These are phyloP conservation scores for Schwanniomyces vanrijiae DNA, from an alignment of 805 yeast species.

Conservation along the genomic window DNA sequence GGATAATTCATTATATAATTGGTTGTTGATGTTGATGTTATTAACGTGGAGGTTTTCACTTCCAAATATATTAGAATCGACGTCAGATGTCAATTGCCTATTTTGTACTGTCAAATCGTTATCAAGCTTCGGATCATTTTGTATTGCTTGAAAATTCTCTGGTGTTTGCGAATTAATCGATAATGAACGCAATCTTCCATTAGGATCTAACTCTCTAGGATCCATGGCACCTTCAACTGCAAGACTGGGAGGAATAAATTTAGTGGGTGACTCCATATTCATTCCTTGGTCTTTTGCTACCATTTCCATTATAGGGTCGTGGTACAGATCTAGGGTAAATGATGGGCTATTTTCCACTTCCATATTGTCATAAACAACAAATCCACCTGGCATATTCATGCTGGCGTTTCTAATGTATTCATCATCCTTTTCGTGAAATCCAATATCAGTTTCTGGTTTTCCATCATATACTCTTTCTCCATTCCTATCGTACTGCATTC, in stretches of 20 bases:
- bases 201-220: background rate
- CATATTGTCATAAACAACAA: conserved; percentile 25
- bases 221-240: background rate
- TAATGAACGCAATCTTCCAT: background rate
- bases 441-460: background rate
- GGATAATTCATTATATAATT: conserved; percentile 27
- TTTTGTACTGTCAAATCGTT: background rate
- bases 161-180: background rate
- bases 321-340: conserved; percentile 33
- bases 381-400: conserved; percentile 30
- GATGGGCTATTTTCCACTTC: conserved; percentile 40
- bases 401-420: background rate
- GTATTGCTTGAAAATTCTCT: background rate
- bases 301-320: conserved; percentile 13
- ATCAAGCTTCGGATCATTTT: background rate
- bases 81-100: background rate
- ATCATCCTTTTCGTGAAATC: background rate
- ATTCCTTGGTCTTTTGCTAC: background rate
- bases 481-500: background rate
- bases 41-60: background rate
- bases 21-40: background rate
- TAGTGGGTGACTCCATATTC: background rate
- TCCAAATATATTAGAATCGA: conserved; percentile 4
- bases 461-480: background rate
- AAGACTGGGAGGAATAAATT: conserved; percentile 5